Evolutionary conservation across 2,329 filamentous ascomycete species (phyloP), one percentile per base, ranked within the genome.

Genomic region (Rasamsonia emersonii): DNA sequence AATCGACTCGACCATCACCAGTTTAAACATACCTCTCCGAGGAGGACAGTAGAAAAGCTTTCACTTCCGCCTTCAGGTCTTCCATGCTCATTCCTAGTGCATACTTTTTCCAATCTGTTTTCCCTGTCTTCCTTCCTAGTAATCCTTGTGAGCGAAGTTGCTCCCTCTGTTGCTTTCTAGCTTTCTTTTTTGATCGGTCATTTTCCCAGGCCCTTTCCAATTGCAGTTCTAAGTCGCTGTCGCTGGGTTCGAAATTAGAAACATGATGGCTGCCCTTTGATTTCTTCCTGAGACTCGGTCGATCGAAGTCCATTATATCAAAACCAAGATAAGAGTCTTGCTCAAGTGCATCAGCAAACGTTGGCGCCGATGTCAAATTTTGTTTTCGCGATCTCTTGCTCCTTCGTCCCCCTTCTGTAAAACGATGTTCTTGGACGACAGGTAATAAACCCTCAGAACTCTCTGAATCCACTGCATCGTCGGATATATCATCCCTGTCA

Each of bases 291-390:
- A 86, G 55, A 32, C 77, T 85, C 1, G 79, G 77, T 16, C 78
- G 70, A 10, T 82, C 73, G 60, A 82, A 85, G 48, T 93, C 84
- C 79, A 91, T 89, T 26, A 93, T 66, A 49, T 94, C 86, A 41
- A 94, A 79, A 6, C 77, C 82, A 38, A 80, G 76, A 39, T 76
- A 73, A 2, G 73, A 70, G 42, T 74, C 70, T 40, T 63, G 57
- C n/a, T 77, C 71, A 2, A 77, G 58, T 1, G 68, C 65, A 49
- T 76, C 73, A 3, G 71, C 73, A 44, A 78, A 67, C 10, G 67
- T 62, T 27, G 64, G 64, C 4, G 73, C 75, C 21, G 67, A 65
- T 10, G 71, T 69, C 45, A 75, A 77, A 21, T 46, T 39, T 21
- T 39, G 31, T 31, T 40, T 47, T 9, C 41, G 38, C 7, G 24